phyloP scores from a whole-genome alignment of 225 moss, liverwort and hornwort species.

The Asterella californica region DNA sequence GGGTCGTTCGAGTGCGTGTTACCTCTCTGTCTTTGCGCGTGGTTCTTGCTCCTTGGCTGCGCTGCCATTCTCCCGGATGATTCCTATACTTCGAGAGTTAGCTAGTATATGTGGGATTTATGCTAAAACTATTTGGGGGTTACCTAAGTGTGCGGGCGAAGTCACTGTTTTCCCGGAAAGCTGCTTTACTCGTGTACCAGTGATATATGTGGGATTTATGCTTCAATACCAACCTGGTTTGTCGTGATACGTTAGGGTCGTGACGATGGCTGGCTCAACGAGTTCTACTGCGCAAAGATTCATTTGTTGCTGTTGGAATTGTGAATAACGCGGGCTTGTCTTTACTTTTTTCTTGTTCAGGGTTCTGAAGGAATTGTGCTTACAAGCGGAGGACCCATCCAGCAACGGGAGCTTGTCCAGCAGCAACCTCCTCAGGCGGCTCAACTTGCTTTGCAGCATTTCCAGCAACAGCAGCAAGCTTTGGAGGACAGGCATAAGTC shows the following conservation, averaged over 20 bases:
- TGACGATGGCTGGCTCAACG: no score
- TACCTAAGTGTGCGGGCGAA: no score
- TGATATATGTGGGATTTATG: not conserved
- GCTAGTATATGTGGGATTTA: not conserved
- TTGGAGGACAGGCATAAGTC: conserved; percentile 39
- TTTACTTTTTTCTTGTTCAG: conserved; percentile 9
- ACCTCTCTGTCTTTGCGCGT: no score
- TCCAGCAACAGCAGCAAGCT: conserved; percentile 42
- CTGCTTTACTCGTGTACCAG: no score
- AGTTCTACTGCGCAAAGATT: no score
- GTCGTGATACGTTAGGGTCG: no score
- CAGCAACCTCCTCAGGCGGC: conserved; percentile 31
- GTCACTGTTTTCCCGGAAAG: no score
- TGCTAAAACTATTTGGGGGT: no score
- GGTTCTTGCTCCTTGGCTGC: no score
- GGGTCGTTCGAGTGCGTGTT: no score
- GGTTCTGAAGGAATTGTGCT: conserved; percentile 29
- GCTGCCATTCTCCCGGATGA: no score
- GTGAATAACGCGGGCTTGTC: not conserved
- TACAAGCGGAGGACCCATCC: conserved; percentile 18
- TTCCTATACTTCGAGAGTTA: not conserved
- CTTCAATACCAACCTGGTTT: no score
- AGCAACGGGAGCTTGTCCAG: conserved; percentile 27
- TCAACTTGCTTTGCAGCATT: conserved; percentile 39
- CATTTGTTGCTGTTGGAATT: not conserved